These are phyloP conservation scores for Parsonsia alboflavescens DNA, from an alignment of 257 asterid genomes.

Conservation along the genomic window DNA sequence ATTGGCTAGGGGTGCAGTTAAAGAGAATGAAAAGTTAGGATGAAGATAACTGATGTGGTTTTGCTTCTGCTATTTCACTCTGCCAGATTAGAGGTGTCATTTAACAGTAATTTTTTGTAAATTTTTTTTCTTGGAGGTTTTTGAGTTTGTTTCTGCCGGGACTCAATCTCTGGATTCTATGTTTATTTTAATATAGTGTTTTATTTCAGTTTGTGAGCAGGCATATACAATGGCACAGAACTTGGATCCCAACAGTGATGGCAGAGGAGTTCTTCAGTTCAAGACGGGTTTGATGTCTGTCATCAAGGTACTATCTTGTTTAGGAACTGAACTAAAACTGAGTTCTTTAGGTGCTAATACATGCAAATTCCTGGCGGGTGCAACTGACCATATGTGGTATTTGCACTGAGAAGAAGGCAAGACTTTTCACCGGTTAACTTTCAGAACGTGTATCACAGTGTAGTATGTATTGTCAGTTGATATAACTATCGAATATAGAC, in stretches of 20 bases:
- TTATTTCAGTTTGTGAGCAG: conserved; percentile 87
- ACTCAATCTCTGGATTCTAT: neutral
- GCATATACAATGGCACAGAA: conserved; percentile 93
- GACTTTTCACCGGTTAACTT: neutral
- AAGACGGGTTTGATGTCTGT: conserved; percentile 97
- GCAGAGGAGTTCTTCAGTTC: conserved; percentile 97
- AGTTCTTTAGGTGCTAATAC: conserved; percentile 1
- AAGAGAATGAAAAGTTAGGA: neutral
- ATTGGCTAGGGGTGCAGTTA: neutral
- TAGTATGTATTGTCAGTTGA: neutral
- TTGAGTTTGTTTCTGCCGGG: neutral
- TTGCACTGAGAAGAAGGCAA: neutral
- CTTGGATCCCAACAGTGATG: conserved; percentile 92
- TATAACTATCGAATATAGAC: neutral
- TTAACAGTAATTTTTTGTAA: neutral
- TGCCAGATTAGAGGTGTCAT: neutral
- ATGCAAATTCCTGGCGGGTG: conserved; percentile 5
- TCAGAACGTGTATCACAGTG: neutral
- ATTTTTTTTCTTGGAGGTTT: neutral
- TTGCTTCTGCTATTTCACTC: neutral
- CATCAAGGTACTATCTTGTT: conserved; percentile 63
- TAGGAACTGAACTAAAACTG: conserved; percentile 16
- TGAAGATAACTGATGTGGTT: neutral
- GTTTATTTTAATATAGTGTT: neutral
- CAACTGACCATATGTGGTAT: no score